Conservation (phyloP, 225 moss, liverwort and hornwort genomes). For the Sphagnum contortum region DNA sequence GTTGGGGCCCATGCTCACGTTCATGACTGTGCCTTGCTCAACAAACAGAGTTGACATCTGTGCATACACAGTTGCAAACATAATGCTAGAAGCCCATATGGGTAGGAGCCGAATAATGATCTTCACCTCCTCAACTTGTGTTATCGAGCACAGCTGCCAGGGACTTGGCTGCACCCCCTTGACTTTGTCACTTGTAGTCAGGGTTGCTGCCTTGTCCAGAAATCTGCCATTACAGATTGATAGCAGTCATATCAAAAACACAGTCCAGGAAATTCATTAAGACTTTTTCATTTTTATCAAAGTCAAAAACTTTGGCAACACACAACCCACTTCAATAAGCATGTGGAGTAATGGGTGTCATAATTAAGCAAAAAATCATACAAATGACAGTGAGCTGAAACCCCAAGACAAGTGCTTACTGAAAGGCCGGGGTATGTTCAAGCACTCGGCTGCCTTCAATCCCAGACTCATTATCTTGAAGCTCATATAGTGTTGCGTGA, state of each 20-base stretch:
- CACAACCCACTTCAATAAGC: too few relatives aligned
- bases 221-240: conserved; percentile 22
- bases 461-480: conserved; percentile 48
- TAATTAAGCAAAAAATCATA: too few relatives aligned
- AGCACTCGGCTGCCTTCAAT: conserved; percentile 67
- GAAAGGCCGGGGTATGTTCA: conserved; percentile 42
- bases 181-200: conserved; percentile 21
- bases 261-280: not conserved
- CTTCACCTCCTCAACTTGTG: conserved; percentile 86
- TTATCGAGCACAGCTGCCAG: conserved; percentile 65
- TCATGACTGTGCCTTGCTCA: conserved; percentile 59
- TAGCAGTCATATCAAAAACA: not conserved
- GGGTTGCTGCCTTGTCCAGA: conserved; percentile 76
- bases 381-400: too few relatives aligned
- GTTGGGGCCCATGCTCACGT: conserved; percentile 33
- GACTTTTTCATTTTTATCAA: not conserved
- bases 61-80: conserved; percentile 64
- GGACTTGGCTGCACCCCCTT: conserved; percentile 15
- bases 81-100: conserved; percentile 61
- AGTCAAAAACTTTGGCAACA: too few relatives aligned
- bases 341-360: too few relatives aligned
- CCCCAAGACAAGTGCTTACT: conserved; percentile 13
- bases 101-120: conserved; percentile 58
- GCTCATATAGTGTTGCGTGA: conserved; percentile 38
- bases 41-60: conserved; percentile 90